phyloP scores from a whole-genome alignment of 1,139 yeast species.

The Geotrichum restrictum region DNA sequence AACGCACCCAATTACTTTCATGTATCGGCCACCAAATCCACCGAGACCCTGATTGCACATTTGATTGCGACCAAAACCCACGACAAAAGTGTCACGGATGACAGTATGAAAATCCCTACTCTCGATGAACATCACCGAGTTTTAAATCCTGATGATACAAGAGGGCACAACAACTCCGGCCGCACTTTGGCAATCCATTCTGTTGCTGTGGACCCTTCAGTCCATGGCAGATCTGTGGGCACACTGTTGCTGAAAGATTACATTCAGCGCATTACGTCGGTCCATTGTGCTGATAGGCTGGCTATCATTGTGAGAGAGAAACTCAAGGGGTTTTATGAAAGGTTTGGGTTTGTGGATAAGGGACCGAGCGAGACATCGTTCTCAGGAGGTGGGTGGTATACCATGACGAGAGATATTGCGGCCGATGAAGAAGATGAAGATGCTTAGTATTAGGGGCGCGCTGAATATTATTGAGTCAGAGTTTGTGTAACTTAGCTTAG shows the following conservation, averaged over 20 bases:
- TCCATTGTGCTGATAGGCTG: conserved; percentile 76
- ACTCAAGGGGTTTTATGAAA: conserved; percentile 70
- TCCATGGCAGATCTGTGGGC: conserved; percentile 78
- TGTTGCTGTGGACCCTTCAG: conserved; percentile 70
- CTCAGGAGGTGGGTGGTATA: conserved; percentile 16
- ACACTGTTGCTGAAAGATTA: conserved; percentile 80
- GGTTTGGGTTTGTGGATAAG: conserved; percentile 70
- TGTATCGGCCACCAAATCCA: conserved; percentile 31
- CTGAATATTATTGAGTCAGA: no score
- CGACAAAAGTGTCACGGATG: conserved; percentile 49
- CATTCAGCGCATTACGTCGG: conserved; percentile 81
- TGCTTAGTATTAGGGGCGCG: not conserved
- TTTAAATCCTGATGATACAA: conserved; percentile 32
- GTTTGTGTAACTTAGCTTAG: no score
- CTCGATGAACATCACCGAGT: conserved; percentile 31
- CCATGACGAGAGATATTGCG: conserved; percentile 1
- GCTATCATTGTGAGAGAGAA: conserved; percentile 68
- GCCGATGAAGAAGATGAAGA: not conserved
- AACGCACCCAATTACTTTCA: conserved; percentile 38
- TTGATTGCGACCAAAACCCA: conserved; percentile 70
- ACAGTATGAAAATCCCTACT: conserved; percentile 61
- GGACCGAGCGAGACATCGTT: conserved; percentile 53
- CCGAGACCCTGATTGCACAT: conserved; percentile 76
- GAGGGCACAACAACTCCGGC: conserved; percentile 79
- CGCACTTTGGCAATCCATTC: conserved; percentile 77